Evolutionary conservation across 495 filamentous ascomycete species (phyloP).

Genomic region (Tuber magnatum): DNA sequence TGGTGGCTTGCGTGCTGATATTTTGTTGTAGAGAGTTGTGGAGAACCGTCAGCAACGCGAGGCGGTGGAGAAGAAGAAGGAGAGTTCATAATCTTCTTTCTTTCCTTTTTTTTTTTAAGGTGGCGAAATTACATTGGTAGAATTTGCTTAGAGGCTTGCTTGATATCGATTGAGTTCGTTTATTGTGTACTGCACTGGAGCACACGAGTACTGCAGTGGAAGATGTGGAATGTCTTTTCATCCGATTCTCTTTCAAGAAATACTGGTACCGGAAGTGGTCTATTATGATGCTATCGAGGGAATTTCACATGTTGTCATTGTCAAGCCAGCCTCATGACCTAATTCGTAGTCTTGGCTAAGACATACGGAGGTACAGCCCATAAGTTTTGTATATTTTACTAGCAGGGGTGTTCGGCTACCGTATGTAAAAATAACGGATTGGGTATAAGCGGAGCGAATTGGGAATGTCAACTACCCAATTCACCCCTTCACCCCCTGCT

Average conservation of each 20-base stretch:
- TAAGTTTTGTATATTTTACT: too few relatives aligned
- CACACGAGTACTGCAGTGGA: neutral
- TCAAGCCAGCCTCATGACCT: neutral
- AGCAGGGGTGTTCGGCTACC: too few relatives aligned
- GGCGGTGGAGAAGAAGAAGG: neutral
- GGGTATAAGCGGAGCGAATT: too few relatives aligned
- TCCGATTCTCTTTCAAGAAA: neutral
- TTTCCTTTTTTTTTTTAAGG: neutral
- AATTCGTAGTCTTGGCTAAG: neutral
- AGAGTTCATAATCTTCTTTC: neutral
- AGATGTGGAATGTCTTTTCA: neutral
- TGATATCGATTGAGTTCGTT: neutral
- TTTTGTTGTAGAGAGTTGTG: slow-evolving; percentile 14
- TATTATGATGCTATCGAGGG: too few relatives aligned
- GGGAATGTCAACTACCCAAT: too few relatives aligned
- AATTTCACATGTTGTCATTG: too few relatives aligned
- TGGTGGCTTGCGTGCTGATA: slow-evolving; percentile 9
- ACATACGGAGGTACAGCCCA: too few relatives aligned
- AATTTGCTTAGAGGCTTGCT: neutral
- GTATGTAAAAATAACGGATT: too few relatives aligned
- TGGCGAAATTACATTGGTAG: neutral
- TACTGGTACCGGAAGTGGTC: too few relatives aligned
- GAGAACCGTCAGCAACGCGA: slow-evolving; percentile 15
- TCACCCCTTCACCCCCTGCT: too few relatives aligned
- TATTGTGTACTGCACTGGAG: neutral